Conservation (phyloP, 2,329 filamentous ascomycete species). For the Aspergillus spinulosporus region DNA sequence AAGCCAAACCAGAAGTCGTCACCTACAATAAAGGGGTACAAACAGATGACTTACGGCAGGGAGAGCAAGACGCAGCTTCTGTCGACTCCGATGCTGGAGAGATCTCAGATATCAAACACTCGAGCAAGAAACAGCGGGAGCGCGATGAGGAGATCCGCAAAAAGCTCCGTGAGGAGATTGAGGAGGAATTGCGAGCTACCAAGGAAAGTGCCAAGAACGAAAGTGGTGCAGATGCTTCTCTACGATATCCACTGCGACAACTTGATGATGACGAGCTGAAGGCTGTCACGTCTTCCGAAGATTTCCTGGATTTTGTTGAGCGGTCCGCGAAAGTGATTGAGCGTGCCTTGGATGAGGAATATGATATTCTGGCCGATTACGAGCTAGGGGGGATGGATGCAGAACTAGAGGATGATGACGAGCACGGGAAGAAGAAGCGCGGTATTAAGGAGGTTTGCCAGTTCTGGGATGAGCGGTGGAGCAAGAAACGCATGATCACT, state of each 20-base stretch:
- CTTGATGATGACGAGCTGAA: constrained; percentile 82
- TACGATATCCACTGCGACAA: constrained; percentile 72
- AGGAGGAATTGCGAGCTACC: constrained; percentile 80
- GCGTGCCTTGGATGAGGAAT: constrained; percentile 89
- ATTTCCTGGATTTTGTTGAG: constrained; percentile 94
- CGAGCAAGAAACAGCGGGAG: constrained; percentile 76
- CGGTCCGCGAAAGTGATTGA: constrained; percentile 96
- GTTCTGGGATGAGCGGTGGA: constrained; percentile 94
- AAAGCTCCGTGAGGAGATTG: constrained; percentile 82
- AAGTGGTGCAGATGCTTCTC: constrained; percentile 44
- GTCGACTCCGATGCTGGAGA: constrained; percentile 66
- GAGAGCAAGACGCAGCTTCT: constrained; percentile 54
- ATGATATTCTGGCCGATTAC: constrained; percentile 95
- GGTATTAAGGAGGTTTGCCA: constrained; percentile 76
- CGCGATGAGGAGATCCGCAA: constrained; percentile 86
- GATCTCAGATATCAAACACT: constrained; percentile 58
- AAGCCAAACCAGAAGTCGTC: constrained; percentile 69
- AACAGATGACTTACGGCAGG: constrained; percentile 70
- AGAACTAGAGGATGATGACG: constrained; percentile 76
- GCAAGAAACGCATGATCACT: constrained; percentile 95
- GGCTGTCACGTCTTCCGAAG: constrained; percentile 86
- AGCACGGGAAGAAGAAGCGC: constrained; percentile 48
- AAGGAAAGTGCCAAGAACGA: constrained; percentile 47
- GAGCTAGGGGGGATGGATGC: constrained; percentile 72
- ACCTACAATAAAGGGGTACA: constrained; percentile 98